phyloP scores from a whole-genome alignment of 2,329 filamentous ascomycete genomes.

The Zymoseptoria ardabiliae region DNA sequence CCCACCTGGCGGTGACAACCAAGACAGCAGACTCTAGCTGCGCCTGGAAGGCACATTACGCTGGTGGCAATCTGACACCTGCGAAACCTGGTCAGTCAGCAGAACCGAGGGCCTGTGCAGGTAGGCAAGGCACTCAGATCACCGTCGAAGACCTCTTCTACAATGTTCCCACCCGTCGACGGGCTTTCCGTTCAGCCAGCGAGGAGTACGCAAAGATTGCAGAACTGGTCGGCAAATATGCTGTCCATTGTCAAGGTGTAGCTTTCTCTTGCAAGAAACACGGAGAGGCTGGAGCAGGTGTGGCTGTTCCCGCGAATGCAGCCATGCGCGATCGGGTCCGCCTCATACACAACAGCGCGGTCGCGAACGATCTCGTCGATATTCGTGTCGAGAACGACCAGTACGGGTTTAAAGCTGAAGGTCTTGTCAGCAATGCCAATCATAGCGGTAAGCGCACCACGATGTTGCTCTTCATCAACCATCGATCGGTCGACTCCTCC shows the following conservation, averaged over 20 bases:
- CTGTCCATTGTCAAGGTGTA: slow-evolving; percentile 83
- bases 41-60: slow-evolving; percentile 85
- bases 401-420: slow-evolving; percentile 76
- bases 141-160: slow-evolving; percentile 95
- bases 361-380: slow-evolving; percentile 81
- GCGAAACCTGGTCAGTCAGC: slow-evolving; percentile 79
- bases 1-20: slow-evolving; percentile 89
- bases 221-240: slow-evolving; percentile 87
- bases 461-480: slow-evolving; percentile 90
- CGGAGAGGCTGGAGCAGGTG: slow-evolving; percentile 73
- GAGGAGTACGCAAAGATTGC: slow-evolving; percentile 98
- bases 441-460: slow-evolving; percentile 87
- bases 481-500: slow-evolving; percentile 84
- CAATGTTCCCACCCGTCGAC: slow-evolving; percentile 80
- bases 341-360: slow-evolving; percentile 74
- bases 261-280: slow-evolving; percentile 96
- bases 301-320: slow-evolving; percentile 69
- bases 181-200: slow-evolving; percentile 81
- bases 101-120: slow-evolving; percentile 81
- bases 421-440: slow-evolving; percentile 85
- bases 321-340: slow-evolving; percentile 75
- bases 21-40: slow-evolving; percentile 81
- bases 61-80: slow-evolving; percentile 71
- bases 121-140: slow-evolving; percentile 85
- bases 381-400: slow-evolving; percentile 65